Evolutionary conservation across 768 basidiomycete genomes (phyloP).

Genomic region (Tricholoma bakamatsutake): DNA sequence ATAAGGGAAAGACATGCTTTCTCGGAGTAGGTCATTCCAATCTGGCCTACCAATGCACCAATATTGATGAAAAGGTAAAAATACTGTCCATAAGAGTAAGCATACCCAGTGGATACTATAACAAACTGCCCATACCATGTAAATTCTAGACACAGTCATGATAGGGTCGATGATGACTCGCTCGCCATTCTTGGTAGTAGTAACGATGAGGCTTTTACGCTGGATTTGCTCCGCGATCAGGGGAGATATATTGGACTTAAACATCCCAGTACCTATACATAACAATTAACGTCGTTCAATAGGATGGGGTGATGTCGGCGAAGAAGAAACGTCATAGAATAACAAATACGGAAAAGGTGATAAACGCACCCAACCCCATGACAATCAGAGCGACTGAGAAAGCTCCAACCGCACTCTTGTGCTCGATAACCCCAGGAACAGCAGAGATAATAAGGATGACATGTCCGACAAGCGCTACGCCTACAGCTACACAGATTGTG

Average conservation of each 20-base stretch:
- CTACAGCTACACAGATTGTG: constrained; percentile 59
- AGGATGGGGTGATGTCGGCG: background rate
- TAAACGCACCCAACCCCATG: constrained; percentile 38
- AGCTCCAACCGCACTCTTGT: constrained; percentile 40
- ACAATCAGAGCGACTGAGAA: constrained; percentile 59
- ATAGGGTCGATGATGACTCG: constrained; percentile 71
- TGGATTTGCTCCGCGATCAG: constrained; percentile 74
- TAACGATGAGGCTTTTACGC: constrained; percentile 46
- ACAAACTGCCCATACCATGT: constrained; percentile 48
- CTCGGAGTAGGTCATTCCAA: constrained; percentile 63
- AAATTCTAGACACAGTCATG: constrained; percentile 62
- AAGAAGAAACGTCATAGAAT: background rate
- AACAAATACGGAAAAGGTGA: background rate
- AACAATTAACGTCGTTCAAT: background rate
- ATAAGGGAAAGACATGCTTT: constrained; percentile 32
- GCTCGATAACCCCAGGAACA: constrained; percentile 59
- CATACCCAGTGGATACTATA: background rate
- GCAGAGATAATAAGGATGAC: constrained; percentile 61
- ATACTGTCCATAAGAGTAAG: constrained; percentile 29
- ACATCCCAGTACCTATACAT: constrained; percentile 50
- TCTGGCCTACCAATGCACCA: constrained; percentile 64
- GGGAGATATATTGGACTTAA: constrained; percentile 75
- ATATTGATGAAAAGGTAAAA: constrained; percentile 73
- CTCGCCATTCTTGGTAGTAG: constrained; percentile 48
- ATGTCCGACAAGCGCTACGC: constrained; percentile 57